Conservation (phyloP, 2,329 filamentous ascomycete genomes). For the Stachybotrys elegans region DNA sequence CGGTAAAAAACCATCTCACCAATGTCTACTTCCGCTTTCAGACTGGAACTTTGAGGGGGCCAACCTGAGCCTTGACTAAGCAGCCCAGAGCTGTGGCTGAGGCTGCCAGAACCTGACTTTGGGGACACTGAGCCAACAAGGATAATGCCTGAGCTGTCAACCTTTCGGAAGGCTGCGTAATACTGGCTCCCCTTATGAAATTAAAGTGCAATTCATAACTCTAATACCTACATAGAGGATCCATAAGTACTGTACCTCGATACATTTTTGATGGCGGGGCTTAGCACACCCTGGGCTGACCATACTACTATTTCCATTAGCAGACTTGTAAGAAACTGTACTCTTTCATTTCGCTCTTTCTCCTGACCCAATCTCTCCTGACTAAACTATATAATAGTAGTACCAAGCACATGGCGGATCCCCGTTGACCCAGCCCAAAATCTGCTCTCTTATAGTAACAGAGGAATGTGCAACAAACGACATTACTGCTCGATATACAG, state of each 20-base stretch:
- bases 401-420: not conserved
- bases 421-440: not conserved
- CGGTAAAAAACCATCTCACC: constrained; percentile 2
- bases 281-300: not conserved
- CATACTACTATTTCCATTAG: not conserved
- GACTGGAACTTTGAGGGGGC: not conserved
- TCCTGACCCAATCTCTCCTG: not conserved
- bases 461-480: not conserved
- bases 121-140: constrained; percentile 1
- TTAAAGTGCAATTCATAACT: not conserved
- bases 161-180: not conserved
- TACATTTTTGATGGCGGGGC: not conserved
- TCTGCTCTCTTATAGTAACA: not conserved
- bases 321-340: not conserved
- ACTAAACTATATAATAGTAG: not conserved
- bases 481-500: not conserved
- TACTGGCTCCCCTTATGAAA: not conserved
- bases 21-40: not conserved
- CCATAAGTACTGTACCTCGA: not conserved
- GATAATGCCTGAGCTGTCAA: not conserved
- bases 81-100: constrained; percentile 1
- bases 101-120: not conserved
- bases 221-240: not conserved
- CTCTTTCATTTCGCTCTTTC: not conserved
- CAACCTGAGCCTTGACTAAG: constrained; percentile 1